Evolutionary conservation across 1,284 basidiomycete species (phyloP), one percentile per base, ranked within the genome.

Genomic region (Xerocomus tenax): DNA sequence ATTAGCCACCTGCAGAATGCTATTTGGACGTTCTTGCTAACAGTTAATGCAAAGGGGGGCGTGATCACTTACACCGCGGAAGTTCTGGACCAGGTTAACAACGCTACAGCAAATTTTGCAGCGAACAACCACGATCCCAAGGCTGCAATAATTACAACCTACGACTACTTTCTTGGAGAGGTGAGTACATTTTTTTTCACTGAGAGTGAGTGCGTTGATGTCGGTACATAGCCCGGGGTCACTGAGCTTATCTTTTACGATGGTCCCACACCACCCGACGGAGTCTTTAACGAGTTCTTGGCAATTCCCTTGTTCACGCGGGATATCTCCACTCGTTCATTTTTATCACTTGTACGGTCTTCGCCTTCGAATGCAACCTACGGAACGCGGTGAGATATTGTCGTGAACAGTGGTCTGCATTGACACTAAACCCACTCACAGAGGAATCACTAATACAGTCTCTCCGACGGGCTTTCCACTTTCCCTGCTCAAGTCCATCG

Each of bases 181-280:
- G 48, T 46, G 29, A 10, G 42, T 29, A 9, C 2, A 10, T 30
- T 2, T 0, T 23, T n/a, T 26, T 16, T 30, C 29, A 15, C 6
- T 16, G 34, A 34, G 23, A 26, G 15, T 2, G 12, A 10, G 40
- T 16, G 7, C 5, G 6, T 29, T 44, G 18, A 32, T 41, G 29
- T 7, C 4, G 21, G 38, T 8, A 18, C 18, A 5, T 54, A 74
- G 73, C 64, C 66, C 18, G 58, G 62, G 1, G 61, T 70, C 2
- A 61, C 63, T 0, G 58, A 66, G 18, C 40, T 73, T 0, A 23
- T 78, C 13, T 81, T 79, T 61, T 80, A 81, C 51, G 75, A 80
- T 55, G 74, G 61, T 0, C 75, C 77, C 5, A 69, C 57, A 0
- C 73, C 70, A 0, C 77, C 76, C 0, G 49, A 58, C 15, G 76